Percentiles rank a stretch among this genome's conserved stretches.
phyloP scores from a whole-genome alignment of 768 basidiomycete genomes.

The Galerina sulciceps region DNA sequence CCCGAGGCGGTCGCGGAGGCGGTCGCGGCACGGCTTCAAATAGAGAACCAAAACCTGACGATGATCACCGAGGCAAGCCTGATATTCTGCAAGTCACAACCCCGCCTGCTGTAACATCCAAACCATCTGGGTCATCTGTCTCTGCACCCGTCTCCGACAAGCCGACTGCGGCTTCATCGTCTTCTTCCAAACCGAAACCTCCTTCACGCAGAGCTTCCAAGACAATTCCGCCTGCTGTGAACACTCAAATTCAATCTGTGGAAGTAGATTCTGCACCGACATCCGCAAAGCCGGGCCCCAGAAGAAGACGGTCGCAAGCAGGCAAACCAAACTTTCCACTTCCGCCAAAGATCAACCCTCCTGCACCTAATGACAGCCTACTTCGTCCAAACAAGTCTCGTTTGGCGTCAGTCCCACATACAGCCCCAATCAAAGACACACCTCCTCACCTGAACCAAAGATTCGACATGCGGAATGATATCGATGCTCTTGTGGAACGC shows the following conservation, averaged over 20 bases:
- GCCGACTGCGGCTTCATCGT: conserved; percentile 25
- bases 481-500: conserved; percentile 80
- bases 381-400: conserved; percentile 35
- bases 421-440: conserved; percentile 53
- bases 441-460: conserved; percentile 57
- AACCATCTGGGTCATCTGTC: conserved; percentile 11
- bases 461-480: conserved; percentile 61
- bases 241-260: conserved; percentile 22
- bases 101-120: neutral
- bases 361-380: conserved; percentile 36
- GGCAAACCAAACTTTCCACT: conserved; percentile 28
- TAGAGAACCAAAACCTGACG: conserved; percentile 18
- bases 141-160: conserved; percentile 22
- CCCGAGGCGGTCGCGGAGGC: conserved; percentile 36
- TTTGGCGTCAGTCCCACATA: conserved; percentile 36
- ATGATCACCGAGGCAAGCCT: conserved; percentile 17
- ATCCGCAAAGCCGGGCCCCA: conserved; percentile 46
- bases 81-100: neutral
- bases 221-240: conserved; percentile 31
- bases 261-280: conserved; percentile 25
- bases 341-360: conserved; percentile 35
- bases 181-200: conserved; percentile 32
- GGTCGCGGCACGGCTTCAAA: conserved; percentile 28
- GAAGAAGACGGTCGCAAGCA: conserved; percentile 54
- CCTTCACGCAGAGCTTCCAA: conserved; percentile 39